Evolutionary conservation across 306 rosid species (phyloP).

Genomic region (Albizia julibrissin): DNA sequence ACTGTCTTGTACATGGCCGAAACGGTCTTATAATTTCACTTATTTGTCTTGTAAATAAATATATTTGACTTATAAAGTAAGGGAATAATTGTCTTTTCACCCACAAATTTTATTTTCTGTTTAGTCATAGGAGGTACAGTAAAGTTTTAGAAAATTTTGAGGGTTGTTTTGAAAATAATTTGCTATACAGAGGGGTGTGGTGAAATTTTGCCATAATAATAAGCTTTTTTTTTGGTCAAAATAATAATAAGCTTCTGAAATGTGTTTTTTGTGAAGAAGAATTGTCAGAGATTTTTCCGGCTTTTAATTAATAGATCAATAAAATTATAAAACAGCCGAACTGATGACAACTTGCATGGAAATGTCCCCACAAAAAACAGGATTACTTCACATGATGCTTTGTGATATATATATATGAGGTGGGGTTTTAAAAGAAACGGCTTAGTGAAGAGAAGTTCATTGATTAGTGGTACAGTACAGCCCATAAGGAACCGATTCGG

Average conservation of each 20-base stretch:
- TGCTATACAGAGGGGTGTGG: too few species aligned
- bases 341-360: slow-evolving; percentile 35
- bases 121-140: too few species aligned
- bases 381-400: slow-evolving; percentile 22
- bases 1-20: too few species aligned
- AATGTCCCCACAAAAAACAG: slow-evolving; percentile 25
- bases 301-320: slow-evolving; percentile 32
- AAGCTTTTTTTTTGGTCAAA: too few species aligned
- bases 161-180: too few species aligned
- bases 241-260: neutral
- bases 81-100: too few species aligned
- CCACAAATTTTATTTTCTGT: too few species aligned
- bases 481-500: slow-evolving; percentile 47
- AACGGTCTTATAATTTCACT: too few species aligned
- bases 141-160: too few species aligned
- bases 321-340: neutral
- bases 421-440: neutral
- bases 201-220: neutral
- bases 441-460: slow-evolving; percentile 31
- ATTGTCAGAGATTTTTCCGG: slow-evolving; percentile 29
- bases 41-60: too few species aligned
- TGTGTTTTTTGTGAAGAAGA: slow-evolving; percentile 2
- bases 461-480: slow-evolving; percentile 2
- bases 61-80: too few species aligned
- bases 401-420: neutral